Conservation (phyloP, 2,329 filamentous ascomycete species). For the Claviceps pusilla region DNA sequence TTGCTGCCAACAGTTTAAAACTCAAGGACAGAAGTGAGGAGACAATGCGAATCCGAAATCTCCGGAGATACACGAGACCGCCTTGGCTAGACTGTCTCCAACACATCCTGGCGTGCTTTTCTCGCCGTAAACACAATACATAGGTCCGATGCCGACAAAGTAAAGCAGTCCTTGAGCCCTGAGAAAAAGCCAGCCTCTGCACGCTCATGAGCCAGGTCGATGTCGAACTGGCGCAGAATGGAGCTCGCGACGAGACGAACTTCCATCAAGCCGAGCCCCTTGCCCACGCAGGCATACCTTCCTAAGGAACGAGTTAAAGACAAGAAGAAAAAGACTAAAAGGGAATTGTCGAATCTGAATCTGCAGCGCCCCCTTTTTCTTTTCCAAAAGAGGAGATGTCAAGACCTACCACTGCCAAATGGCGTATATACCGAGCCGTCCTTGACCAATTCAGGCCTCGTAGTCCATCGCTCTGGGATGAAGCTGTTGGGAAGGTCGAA, state of each 20-base stretch:
- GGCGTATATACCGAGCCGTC: constrained; percentile 12
- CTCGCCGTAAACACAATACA: neutral
- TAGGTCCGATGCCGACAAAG: neutral
- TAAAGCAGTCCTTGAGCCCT: neutral
- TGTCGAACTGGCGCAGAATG: constrained; percentile 1
- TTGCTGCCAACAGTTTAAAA: neutral
- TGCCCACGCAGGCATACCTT: constrained; percentile 21
- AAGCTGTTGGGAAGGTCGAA: constrained; percentile 13
- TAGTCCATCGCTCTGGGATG: constrained; percentile 21
- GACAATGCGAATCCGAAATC: neutral
- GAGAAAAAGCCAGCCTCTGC: neutral
- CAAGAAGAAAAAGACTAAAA: too few relatives aligned
- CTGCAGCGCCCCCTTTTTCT: neutral
- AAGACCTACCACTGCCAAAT: constrained; percentile 13
- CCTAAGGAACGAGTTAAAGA: constrained; percentile 9
- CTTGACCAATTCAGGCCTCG: constrained; percentile 14
- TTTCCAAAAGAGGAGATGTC: neutral
- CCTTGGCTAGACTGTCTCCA: neutral
- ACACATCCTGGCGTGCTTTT: neutral
- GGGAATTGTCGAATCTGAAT: too few relatives aligned
- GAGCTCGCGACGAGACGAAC: constrained; percentile 6
- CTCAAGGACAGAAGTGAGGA: neutral
- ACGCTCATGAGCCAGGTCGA: neutral
- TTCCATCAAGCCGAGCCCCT: constrained; percentile 22
- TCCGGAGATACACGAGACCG: neutral